Evolutionary conservation across 1,284 basidiomycete species (phyloP).

Genomic region (Leccinum huronense): DNA sequence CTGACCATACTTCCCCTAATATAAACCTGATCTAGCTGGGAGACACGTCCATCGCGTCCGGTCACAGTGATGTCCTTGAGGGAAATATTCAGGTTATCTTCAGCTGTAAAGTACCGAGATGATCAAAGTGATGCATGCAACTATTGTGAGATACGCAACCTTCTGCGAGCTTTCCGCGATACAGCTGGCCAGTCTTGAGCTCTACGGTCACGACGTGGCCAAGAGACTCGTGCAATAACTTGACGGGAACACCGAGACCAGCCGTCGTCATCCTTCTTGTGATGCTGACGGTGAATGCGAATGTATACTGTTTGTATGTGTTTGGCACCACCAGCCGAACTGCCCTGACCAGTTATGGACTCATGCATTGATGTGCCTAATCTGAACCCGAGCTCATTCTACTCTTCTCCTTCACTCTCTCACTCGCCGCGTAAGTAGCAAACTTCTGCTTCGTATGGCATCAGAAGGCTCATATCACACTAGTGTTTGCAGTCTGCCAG

Average conservation of each 20-base stretch:
- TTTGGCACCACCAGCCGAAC: conserved; percentile 22
- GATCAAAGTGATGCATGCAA: conserved; percentile 24
- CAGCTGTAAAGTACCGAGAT: conserved; percentile 58
- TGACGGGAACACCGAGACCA: conserved; percentile 87
- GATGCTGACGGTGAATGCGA: conserved; percentile 14
- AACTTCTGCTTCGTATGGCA: background rate
- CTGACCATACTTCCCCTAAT: conserved; percentile 97
- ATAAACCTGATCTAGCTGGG: conserved; percentile 99
- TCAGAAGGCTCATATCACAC: background rate
- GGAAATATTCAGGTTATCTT: conserved; percentile 98
- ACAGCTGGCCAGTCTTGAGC: conserved; percentile 95
- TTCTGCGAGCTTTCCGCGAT: conserved; percentile 96
- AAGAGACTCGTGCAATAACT: conserved; percentile 89
- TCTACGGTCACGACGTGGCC: conserved; percentile 98
- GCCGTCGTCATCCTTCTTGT: conserved; percentile 31
- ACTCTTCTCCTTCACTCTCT: background rate
- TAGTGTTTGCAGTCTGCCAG: background rate
- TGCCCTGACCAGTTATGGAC: background rate
- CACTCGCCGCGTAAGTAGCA: conserved; percentile 9
- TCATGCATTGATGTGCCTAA: background rate
- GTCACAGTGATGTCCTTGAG: conserved; percentile 98
- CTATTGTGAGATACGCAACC: conserved; percentile 43
- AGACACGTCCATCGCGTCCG: conserved; percentile 95
- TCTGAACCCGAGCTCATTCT: background rate
- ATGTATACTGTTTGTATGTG: conserved; percentile 18